Evolutionary conservation across 805 yeast genomes (phyloP).

Genomic region (Wickerhamiella australiensis): DNA sequence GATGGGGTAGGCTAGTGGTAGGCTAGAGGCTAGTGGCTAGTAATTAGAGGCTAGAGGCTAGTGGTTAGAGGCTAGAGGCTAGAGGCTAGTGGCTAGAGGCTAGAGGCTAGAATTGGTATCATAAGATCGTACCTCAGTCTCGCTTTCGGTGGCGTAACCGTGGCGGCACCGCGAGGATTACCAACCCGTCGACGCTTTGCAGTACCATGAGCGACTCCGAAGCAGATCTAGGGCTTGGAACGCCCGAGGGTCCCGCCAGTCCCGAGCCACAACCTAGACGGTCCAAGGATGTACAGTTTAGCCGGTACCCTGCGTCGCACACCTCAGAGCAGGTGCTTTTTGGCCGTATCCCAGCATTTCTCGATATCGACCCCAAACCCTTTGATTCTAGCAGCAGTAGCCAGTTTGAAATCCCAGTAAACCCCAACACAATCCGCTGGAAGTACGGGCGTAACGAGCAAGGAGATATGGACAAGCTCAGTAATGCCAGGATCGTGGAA

Average conservation of each 20-base stretch:
- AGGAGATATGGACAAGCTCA: conserved; percentile 58
- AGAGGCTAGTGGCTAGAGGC: too few species aligned
- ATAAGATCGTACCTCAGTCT: too few species aligned
- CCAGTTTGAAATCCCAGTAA: conserved; percentile 37
- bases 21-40: too few species aligned
- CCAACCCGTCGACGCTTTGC: neutral
- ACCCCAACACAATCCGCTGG: conserved; percentile 76
- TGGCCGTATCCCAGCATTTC: conserved; percentile 62
- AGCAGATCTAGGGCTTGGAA: conserved; percentile 2
- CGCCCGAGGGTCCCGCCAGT: neutral
- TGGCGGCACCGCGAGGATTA: neutral
- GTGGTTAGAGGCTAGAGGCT: too few species aligned
- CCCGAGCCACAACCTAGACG: conserved; percentile 8
- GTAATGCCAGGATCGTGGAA: conserved; percentile 78
- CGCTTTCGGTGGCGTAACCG: neutral
- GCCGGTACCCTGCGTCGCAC: conserved; percentile 22
- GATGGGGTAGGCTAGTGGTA: neutral
- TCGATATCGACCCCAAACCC: conserved; percentile 73
- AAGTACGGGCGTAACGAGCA: conserved; percentile 61
- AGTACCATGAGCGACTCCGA: conserved; percentile 7
- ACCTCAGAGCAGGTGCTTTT: conserved; percentile 13
- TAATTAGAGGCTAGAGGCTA: too few species aligned
- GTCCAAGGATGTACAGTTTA: neutral
- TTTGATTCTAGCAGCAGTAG: conserved; percentile 42
- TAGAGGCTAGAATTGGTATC: too few species aligned